A percentile compares a stretch with the other conserved stretches of the same genome.
These are phyloP conservation scores for Ogataea ramenticola DNA, from an alignment of 805 yeast genomes.

Conservation along the genomic window DNA sequence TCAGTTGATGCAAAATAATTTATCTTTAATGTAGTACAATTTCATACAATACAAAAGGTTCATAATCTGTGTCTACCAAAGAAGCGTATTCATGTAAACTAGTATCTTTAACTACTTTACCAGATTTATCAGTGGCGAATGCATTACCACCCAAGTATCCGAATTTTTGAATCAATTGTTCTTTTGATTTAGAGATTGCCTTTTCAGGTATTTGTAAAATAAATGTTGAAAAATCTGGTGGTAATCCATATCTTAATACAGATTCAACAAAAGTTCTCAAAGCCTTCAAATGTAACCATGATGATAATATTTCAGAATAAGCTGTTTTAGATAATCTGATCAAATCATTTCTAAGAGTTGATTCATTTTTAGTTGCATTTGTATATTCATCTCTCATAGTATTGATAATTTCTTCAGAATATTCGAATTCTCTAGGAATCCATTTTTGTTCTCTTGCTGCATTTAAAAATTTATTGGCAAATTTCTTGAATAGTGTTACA, in stretches of 20 bases:
- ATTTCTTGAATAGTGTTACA: conserved; percentile 82
- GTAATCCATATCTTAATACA: conserved; percentile 92
- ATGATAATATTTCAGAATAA: conserved; percentile 75
- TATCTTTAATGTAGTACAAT: conserved; percentile 31
- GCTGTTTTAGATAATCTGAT: conserved; percentile 82
- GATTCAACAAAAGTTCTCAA: conserved; percentile 87
- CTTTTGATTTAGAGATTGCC: conserved; percentile 49
- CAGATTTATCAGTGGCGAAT: conserved; percentile 58
- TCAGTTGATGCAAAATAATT: too few relatives aligned
- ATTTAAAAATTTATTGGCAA: conserved; percentile 56
- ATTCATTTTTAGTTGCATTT: conserved; percentile 67
- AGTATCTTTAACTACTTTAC: conserved; percentile 54
- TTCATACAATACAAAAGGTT: conserved; percentile 87
- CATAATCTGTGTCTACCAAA: conserved; percentile 89
- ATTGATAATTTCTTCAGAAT: conserved; percentile 69
- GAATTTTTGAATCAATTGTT: conserved; percentile 63
- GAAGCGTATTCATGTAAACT: conserved; percentile 79
- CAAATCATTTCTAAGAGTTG: conserved; percentile 65
- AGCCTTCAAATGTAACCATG: conserved; percentile 87
- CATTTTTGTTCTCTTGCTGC: conserved; percentile 80
- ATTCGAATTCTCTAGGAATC: conserved; percentile 88
- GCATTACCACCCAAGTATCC: conserved; percentile 93
- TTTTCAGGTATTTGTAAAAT: conserved; percentile 39
- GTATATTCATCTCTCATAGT: conserved; percentile 74
- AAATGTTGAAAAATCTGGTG: conserved; percentile 73